phyloP scores from a whole-genome alignment of 1,284 basidiomycete genomes.

The Coniferiporia sulphurascens region DNA sequence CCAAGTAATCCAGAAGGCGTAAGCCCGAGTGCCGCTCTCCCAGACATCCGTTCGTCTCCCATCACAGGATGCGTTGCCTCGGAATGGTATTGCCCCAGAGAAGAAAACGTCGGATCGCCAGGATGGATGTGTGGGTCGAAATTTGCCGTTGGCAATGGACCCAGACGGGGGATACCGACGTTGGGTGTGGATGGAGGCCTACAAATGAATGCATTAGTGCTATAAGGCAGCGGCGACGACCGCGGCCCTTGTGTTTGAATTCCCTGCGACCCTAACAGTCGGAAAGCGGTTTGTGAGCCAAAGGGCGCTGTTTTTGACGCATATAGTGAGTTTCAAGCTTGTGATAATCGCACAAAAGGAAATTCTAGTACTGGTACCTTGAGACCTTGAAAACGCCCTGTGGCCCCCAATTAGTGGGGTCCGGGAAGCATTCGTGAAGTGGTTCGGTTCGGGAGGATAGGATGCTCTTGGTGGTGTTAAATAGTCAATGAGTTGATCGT shows the following conservation, averaged over 20 bases:
- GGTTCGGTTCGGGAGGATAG: background rate
- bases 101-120: background rate
- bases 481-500: background rate
- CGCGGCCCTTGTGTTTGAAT: background rate
- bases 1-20: background rate
- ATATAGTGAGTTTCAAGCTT: background rate
- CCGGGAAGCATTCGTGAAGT: background rate
- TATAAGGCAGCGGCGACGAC: background rate
- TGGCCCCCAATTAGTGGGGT: background rate
- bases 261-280: background rate
- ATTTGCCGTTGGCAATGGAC: background rate
- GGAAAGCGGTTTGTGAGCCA: background rate
- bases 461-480: background rate
- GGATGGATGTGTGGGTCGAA: background rate
- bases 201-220: too few species aligned
- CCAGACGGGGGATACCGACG: background rate
- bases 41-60: background rate
- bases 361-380: background rate
- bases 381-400: background rate
- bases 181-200: background rate
- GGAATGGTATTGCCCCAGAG: background rate
- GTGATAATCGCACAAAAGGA: background rate
- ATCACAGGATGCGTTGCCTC: background rate
- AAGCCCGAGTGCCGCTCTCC: background rate
- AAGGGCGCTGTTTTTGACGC: background rate